Percentiles rank a stretch among this genome's conserved stretches.
These are phyloP conservation scores for Ceratobasidium sp. DNA, from an alignment of 1,284 basidiomycete species.

Conservation along the genomic window DNA sequence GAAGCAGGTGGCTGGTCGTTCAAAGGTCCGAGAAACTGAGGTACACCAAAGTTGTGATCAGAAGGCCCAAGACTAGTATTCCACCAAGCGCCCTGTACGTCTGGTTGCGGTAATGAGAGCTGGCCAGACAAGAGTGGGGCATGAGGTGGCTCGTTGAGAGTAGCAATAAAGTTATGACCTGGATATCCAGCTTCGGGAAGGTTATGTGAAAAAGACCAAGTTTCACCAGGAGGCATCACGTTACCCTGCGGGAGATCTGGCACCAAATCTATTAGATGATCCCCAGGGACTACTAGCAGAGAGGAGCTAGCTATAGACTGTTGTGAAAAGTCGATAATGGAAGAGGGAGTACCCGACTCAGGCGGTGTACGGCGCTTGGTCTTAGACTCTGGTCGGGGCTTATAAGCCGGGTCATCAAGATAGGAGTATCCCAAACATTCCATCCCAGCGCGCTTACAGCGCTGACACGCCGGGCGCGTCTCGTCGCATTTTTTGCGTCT, in stretches of 20 bases:
- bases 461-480: background rate
- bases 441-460: conserved; percentile 6
- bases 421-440: conserved; percentile 37
- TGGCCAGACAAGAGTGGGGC: background rate
- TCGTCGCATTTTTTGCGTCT: conserved; percentile 40
- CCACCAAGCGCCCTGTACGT: background rate
- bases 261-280: background rate
- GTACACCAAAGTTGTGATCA: background rate
- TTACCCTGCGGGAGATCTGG: background rate
- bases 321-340: background rate
- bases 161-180: background rate
- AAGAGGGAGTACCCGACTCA: background rate
- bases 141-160: background rate
- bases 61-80: background rate
- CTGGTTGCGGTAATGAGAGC: background rate
- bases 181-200: background rate
- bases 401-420: conserved; percentile 2
- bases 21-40: background rate
- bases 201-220: background rate
- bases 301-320: background rate
- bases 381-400: background rate
- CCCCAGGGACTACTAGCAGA: background rate
- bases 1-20: background rate
- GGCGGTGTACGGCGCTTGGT: conserved; percentile 3
- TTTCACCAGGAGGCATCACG: background rate